Evolutionary conservation across 2,329 filamentous ascomycete genomes (phyloP), one percentile per base, ranked within the genome.

Genomic region (Colletotrichum endophyticum): DNA sequence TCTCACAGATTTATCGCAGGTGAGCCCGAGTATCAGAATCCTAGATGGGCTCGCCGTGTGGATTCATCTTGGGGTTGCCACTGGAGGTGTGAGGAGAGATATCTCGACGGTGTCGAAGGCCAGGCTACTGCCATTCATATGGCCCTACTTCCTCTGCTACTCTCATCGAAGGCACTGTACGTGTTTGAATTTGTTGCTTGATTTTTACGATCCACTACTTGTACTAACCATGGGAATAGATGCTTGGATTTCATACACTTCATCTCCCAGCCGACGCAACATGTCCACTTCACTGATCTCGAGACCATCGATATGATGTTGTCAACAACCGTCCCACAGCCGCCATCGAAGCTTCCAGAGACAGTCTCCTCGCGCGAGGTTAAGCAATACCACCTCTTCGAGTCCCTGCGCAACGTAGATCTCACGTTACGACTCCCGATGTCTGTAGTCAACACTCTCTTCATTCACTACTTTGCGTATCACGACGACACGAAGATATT

Each of bases 201-300:
- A 61, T 32, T 13, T 3, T 0, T 12, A 15, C 2, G 57, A 3
- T 8, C 5, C 27, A 8, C 5, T 13, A 1, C 15, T 5, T 19
- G 30, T 1, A 8, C 15, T 62, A 19, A 62, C 1, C 15, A n/a
- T 4, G 1, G 25, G 0, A 1, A 27, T 16, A 63, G 59, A 30
- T 32, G 19, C 28, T 22, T 0, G 11, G 61, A 63, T 25, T 3
- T 63, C 8, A 11, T 63, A 9, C 0, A 1, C 11, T 63, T 63
- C 12, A n/a, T 63, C 19, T 63, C 30, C 3, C 28, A 16, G n/a
- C 6, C 61, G 4, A 34, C 11, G 1, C 61, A 63, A 3, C 13
- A 19, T 3, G 8, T 63, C 6, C 61, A 34, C 6, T 8, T 63
- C 4, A 39, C 61, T 2, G 61, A 63, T n/a, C 32, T 63, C 6